Percentiles rank a stretch among this genome's conserved stretches.
Conservation (phyloP, 257 asterid genomes). For the Capsicum baccatum region DNA sequence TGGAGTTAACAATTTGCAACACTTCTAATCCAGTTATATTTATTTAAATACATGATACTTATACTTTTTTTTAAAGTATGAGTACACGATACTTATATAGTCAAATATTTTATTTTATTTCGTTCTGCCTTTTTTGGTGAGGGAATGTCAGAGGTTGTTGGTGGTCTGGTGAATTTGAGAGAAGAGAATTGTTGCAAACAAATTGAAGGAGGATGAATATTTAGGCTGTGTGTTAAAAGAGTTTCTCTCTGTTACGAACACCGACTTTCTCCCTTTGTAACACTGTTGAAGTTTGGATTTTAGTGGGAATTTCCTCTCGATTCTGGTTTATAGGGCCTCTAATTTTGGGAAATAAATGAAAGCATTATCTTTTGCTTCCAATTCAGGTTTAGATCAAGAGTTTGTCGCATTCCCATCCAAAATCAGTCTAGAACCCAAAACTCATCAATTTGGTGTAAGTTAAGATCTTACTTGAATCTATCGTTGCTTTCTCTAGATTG, state of each 20-base stretch:
- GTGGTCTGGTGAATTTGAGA: neutral
- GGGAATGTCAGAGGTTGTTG: neutral
- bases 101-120: neutral
- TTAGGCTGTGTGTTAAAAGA: neutral
- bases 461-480: neutral
- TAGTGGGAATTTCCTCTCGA: neutral
- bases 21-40: neutral
- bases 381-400: conserved; percentile 7
- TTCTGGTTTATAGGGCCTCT: conserved; percentile 3
- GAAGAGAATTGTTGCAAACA: neutral
- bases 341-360: conserved; percentile 9
- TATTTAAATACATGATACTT: neutral
- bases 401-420: neutral
- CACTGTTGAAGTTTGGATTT: neutral
- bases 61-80: neutral
- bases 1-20: neutral
- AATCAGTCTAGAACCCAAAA: neutral
- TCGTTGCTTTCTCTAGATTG: neutral
- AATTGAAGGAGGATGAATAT: neutral
- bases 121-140: neutral
- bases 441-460: conserved; percentile 7
- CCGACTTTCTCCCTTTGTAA: neutral
- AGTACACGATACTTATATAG: neutral
- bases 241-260: neutral
- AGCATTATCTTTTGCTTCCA: neutral